A percentile compares a stretch with the other conserved stretches of the same genome.
These are phyloP conservation scores for Raddia guianensis DNA, from an alignment of 176 grass and related monocot genomes.

Conservation along the genomic window DNA sequence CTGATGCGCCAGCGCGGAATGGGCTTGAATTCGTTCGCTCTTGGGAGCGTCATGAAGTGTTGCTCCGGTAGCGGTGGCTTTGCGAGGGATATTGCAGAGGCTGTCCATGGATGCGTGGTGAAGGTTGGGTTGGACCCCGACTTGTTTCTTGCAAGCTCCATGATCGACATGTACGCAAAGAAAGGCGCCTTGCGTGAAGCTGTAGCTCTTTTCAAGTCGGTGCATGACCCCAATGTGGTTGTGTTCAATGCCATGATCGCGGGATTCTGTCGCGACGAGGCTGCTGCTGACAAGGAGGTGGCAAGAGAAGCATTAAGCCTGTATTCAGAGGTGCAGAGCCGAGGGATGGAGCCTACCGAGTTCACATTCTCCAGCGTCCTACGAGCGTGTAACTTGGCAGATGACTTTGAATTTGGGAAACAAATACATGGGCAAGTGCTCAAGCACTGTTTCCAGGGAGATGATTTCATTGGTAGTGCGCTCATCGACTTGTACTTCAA, in stretches of 20 bases:
- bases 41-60: constrained; percentile 71
- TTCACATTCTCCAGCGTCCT: constrained; percentile 69
- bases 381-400: constrained; percentile 47
- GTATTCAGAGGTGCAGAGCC: constrained; percentile 60
- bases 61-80: constrained; percentile 31
- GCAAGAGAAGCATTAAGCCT: constrained; percentile 35
- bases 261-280: constrained; percentile 53
- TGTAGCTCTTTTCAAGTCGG: constrained; percentile 46
- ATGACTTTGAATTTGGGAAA: constrained; percentile 58
- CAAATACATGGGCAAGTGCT: constrained; percentile 67
- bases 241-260: constrained; percentile 77
- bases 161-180: constrained; percentile 73
- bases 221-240: constrained; percentile 70
- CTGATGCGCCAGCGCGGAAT: constrained; percentile 44
- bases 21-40: constrained; percentile 65
- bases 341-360: constrained; percentile 64
- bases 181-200: constrained; percentile 45
- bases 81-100: constrained; percentile 29
- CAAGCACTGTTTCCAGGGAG: constrained; percentile 49
- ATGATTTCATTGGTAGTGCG: constrained; percentile 66
- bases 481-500: constrained; percentile 73
- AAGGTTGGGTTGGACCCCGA: constrained; percentile 61
- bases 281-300: constrained; percentile 30
- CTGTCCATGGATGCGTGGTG: constrained; percentile 64
- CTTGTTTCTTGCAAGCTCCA: constrained; percentile 55